Evolutionary conservation across 805 yeast genomes (phyloP), one percentile per base, ranked within the genome.

Genomic region (Sugiyamaella smithiae): DNA sequence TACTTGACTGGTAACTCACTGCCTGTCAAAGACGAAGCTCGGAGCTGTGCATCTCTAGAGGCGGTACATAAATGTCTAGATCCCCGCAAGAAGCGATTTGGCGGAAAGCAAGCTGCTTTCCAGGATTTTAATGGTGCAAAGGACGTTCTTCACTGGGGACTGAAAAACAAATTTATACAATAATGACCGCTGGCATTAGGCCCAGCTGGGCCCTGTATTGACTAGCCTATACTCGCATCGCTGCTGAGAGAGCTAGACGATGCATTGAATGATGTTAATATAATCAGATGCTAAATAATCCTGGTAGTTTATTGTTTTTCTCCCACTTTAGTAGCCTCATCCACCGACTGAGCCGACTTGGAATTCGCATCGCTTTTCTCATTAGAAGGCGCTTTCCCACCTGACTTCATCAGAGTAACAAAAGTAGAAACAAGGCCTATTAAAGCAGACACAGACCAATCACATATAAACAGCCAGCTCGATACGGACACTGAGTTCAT

Each of bases 401-500:
- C n/a, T n/a, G n/a, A 11, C 29, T 26, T 26, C 11, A 26, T 7
- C 7, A 11, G 7, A 26, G 29, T 8, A 7, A 26, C 43, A 43
- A 25, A 14, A 4, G 38, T 16, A 19, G 38, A 35, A 5, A 35
- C 9, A 12, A 19, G 3, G 22, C 38, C 11, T 14, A 12, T 35
- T 11, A 44, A 20, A 9, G 40, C 46, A 7, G 44, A 22, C 17
- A 65, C 16, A 19, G 66, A 54, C 47, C 63, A 61, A 23, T 61
- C 60, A 9, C 65, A 47, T 5, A 63, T 56, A 48, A 72, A 76
- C 65, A 77, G 71, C 86, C 84, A 80, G 4, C 73, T 67, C 5
- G 78, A 71, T 40, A 79, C 73, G 1, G 88, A 85, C 16, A 84
- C 70, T 0, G 84, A 75, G 9, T 88, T 88, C 16, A 67, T 61